phyloP scores from a whole-genome alignment of 768 basidiomycete genomes.

The Termitomyces eurrhizus region DNA sequence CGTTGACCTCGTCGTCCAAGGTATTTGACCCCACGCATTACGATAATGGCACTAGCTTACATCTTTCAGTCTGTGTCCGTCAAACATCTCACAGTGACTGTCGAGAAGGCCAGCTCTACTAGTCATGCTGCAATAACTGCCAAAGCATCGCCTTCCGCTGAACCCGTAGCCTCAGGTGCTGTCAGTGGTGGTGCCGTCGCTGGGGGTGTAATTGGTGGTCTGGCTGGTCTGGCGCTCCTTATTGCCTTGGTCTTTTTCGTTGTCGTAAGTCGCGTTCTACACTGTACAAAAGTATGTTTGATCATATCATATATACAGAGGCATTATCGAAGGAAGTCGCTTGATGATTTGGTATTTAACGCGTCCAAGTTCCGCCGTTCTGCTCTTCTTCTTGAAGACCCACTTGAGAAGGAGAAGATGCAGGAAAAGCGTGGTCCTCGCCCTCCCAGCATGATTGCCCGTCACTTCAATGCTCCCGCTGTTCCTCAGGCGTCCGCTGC shows the following conservation, averaged over 20 bases:
- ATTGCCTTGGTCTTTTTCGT: slow-evolving; percentile 21
- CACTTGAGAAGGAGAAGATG: slow-evolving; percentile 16
- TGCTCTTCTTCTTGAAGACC: slow-evolving; percentile 33
- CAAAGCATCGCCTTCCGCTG: background rate
- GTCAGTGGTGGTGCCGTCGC: slow-evolving; percentile 22
- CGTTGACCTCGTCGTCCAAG: background rate
- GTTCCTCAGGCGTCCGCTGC: slow-evolving; percentile 13
- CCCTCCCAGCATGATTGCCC: slow-evolving; percentile 27
- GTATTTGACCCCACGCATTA: background rate
- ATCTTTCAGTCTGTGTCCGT: background rate
- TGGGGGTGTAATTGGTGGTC: slow-evolving; percentile 22
- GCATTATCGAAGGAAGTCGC: slow-evolving; percentile 28
- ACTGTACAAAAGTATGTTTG: background rate
- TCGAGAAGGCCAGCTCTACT: background rate
- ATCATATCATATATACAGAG: slow-evolving; percentile 20
- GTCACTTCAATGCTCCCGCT: slow-evolving; percentile 20
- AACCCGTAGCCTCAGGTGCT: slow-evolving; percentile 5
- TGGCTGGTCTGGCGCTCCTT: slow-evolving; percentile 18
- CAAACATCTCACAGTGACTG: background rate
- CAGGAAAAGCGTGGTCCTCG: slow-evolving; percentile 17
- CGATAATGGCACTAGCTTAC: background rate
- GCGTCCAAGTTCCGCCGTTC: slow-evolving; percentile 51
- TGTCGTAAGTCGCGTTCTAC: slow-evolving; percentile 15
- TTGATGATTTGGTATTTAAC: slow-evolving; percentile 40
- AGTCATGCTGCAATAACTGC: background rate